phyloP scores from a whole-genome alignment of 495 filamentous ascomycete genomes.

The Penicillium pancosmium region DNA sequence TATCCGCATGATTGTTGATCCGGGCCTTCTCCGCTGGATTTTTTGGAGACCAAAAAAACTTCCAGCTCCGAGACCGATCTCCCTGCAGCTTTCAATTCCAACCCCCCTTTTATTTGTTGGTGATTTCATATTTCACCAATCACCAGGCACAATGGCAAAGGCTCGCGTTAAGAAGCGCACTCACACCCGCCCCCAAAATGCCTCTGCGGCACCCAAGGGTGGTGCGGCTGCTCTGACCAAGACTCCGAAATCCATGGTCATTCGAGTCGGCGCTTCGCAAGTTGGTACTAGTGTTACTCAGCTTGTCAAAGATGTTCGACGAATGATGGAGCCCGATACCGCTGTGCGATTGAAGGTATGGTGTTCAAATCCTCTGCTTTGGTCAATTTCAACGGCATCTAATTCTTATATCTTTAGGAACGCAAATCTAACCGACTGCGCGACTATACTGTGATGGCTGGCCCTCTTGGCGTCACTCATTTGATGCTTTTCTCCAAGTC shows the following conservation, averaged over 20 bases:
- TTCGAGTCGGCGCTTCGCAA: constrained; percentile 91
- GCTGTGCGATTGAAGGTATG: constrained; percentile 74
- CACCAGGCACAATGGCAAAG: constrained; percentile 67
- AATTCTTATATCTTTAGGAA: constrained; percentile 55
- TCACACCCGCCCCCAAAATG: constrained; percentile 71
- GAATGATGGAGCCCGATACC: constrained; percentile 95
- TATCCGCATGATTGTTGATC: constrained; percentile 35
- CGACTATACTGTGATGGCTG: constrained; percentile 95
- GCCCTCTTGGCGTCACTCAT: constrained; percentile 91
- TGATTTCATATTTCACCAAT: constrained; percentile 13
- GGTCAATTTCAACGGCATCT: constrained; percentile 3
- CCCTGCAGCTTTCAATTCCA: constrained; percentile 16
- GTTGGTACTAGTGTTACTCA: constrained; percentile 91
- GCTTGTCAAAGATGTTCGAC: constrained; percentile 86
- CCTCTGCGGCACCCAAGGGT: constrained; percentile 52
- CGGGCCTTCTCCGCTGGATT: constrained; percentile 38
- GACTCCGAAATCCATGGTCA: constrained; percentile 95
- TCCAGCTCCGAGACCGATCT: constrained; percentile 15
- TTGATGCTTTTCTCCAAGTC: constrained; percentile 94
- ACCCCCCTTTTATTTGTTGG: constrained; percentile 10
- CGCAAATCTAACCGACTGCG: constrained; percentile 84
- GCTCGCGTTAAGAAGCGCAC: constrained; percentile 87
- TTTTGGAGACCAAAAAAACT: constrained; percentile 43
- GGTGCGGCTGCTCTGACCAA: constrained; percentile 53
- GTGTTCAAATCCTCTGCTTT: constrained; percentile 1